These are phyloP conservation scores for Chaetomium sp. DNA, from an alignment of 2,329 filamentous ascomycete genomes.

Conservation along the genomic window DNA sequence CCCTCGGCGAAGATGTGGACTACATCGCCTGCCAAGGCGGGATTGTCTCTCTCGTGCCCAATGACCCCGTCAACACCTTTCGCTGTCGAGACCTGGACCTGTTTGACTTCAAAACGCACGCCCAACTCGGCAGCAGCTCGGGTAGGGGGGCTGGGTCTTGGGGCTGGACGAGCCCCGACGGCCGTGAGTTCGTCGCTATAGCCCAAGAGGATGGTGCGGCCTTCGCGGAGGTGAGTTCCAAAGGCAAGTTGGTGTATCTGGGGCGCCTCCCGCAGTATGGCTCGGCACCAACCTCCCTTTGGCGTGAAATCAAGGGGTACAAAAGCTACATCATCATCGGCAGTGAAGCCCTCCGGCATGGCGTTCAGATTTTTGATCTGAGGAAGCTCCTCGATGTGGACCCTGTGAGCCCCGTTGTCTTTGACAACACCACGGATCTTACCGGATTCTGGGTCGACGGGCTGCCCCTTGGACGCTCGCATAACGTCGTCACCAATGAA, in stretches of 20 bases:
- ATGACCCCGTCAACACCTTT: conserved; percentile 43
- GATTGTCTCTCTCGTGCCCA: conserved; percentile 37
- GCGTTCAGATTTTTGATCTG: conserved; percentile 59
- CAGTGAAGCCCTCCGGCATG: conserved; percentile 41
- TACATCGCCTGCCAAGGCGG: conserved; percentile 35
- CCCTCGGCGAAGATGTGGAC: conserved; percentile 10
- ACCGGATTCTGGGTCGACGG: conserved; percentile 30
- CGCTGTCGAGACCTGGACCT: conserved; percentile 41
- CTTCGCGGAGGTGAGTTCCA: conserved; percentile 41
- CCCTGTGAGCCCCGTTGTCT: conserved; percentile 33
- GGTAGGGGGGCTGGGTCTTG: conserved; percentile 35
- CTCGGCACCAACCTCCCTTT: conserved; percentile 27
- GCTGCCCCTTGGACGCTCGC: conserved; percentile 35
- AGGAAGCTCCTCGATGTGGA: conserved; percentile 44
- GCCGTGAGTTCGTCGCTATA: conserved; percentile 44
- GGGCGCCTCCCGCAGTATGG: conserved; percentile 40
- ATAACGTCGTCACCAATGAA: conserved; percentile 48
- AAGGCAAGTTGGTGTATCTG: conserved; percentile 40
- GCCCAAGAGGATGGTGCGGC: conserved; percentile 45
- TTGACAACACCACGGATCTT: conserved; percentile 30
- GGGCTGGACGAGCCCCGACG: conserved; percentile 43
- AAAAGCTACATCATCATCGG: conserved; percentile 37
- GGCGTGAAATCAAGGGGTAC: conserved; percentile 39
- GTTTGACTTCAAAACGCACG: conserved; percentile 49
- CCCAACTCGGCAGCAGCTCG: conserved; percentile 41